Conservation (phyloP, 768 basidiomycete species). For the Dioszegia aurantiaca region DNA sequence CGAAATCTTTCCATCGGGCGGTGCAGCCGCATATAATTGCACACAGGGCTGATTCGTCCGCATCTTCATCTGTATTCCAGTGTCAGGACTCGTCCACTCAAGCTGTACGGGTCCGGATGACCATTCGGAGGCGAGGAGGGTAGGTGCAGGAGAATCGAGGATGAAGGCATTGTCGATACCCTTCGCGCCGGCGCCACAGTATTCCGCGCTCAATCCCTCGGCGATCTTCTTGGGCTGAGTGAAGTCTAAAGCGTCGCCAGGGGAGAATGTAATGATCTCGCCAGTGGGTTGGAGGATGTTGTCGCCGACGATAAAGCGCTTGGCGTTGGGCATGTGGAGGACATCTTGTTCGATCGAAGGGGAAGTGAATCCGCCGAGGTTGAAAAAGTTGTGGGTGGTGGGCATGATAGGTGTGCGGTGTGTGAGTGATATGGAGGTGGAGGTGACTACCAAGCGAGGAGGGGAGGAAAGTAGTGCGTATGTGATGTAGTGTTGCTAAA, state of each 20-base stretch:
- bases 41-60: slow-evolving; percentile 28
- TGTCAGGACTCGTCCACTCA: slow-evolving; percentile 16
- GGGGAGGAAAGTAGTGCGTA: slow-evolving; percentile 25
- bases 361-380: slow-evolving; percentile 34
- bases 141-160: slow-evolving; percentile 15
- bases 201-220: slow-evolving; percentile 20
- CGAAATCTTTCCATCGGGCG: slow-evolving; percentile 23
- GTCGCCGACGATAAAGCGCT: slow-evolving; percentile 33
- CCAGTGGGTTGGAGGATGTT: slow-evolving; percentile 42
- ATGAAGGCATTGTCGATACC: slow-evolving; percentile 42
- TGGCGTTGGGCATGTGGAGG: slow-evolving; percentile 30
- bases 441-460: slow-evolving; percentile 25
- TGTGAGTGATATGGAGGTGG: slow-evolving; percentile 28
- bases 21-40: slow-evolving; percentile 29
- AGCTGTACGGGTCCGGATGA: slow-evolving; percentile 12
- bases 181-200: slow-evolving; percentile 28
- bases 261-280: slow-evolving; percentile 20
- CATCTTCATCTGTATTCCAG: slow-evolving; percentile 30
- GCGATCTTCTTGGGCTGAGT: slow-evolving; percentile 22
- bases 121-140: slow-evolving; percentile 6
- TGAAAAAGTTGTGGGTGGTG: slow-evolving; percentile 45
- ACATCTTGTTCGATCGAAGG: slow-evolving; percentile 33
- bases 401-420: slow-evolving; percentile 38
- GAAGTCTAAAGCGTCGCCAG: slow-evolving; percentile 27
- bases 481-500: slow-evolving; percentile 29